Conservation (phyloP, 257 asterid species). For the Solanum appendiculatum region DNA sequence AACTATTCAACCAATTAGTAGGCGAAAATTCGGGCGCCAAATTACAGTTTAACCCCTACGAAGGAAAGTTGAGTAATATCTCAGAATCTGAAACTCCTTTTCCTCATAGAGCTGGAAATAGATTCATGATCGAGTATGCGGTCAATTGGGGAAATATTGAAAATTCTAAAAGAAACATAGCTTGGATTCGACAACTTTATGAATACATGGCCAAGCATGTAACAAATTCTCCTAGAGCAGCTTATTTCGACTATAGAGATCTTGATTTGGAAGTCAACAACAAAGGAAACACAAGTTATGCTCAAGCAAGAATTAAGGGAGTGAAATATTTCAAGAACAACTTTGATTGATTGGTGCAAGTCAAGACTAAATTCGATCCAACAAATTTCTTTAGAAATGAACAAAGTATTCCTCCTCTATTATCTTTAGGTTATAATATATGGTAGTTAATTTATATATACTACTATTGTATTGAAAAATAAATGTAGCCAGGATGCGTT, state of each 20-base stretch:
- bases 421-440: background rate
- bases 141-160: background rate
- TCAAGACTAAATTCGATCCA: background rate
- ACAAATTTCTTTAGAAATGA: background rate
- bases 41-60: background rate
- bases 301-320: background rate
- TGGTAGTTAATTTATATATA: too few species aligned
- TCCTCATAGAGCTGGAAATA: background rate
- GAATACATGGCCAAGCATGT: background rate
- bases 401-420: slow-evolving; percentile 2
- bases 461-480: background rate
- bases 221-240: background rate
- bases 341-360: background rate
- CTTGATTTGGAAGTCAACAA: background rate
- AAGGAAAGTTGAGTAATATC: background rate
- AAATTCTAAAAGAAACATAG: background rate
- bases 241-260: background rate
- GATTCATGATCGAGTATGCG: background rate
- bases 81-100: background rate
- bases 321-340: background rate
- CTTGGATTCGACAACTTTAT: background rate
- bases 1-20: background rate
- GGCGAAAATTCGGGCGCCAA: background rate
- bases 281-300: background rate
- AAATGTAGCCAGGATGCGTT: background rate